Evolutionary conservation across 345 rosid species (phyloP), one percentile per base, ranked within the genome.

Genomic region (Moricandia arvensis): DNA sequence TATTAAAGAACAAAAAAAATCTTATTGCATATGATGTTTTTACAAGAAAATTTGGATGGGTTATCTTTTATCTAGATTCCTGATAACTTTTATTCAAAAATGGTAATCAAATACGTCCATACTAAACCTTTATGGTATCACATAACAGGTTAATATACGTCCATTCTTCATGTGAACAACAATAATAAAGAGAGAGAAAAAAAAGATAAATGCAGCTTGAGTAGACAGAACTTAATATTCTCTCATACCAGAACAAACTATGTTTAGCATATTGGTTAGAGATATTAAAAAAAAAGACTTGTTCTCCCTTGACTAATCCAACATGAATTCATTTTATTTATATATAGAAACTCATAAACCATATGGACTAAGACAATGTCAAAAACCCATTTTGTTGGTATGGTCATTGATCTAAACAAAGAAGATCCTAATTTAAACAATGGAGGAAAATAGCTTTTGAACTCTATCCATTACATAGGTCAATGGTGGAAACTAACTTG

Each of bases 401-500:
- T 47, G 53, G 33, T 70, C 38, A 77, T 66, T 16, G 34, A 43
- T 77, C 67, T 64, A 64, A 77, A 72, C 35, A 77, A 72, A 77
- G 81, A 12, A 71, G 41, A 57, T 49, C 41, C 76, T 47, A 45
- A 64, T 70, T 60, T 77, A 75, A 61, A 51, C 79, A 69, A 65
- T 59, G 72, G 76, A 59, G 26, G 55, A 77, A 54, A 72, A 78
- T 65, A 71, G 73, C 68, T 69, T 47, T 76, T 63, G 38, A 13
- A 13, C 62, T 63, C 53, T 65, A 59, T 65, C 72, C 68, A 45
- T 59, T 71, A 9, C 67, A 4, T 59, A 65, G 41, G 59, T 72
- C 63, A 78, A 30, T 72, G 81, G 81, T 72, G 58, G 64, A 72
- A 78, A 78, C 55, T 17, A 15, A 3, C 51, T 71, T 72, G 35